A percentile compares a stretch with the other conserved stretches of the same genome.
phyloP scores from a whole-genome alignment of 306 rosid genomes.

The Casuarina equisetifolia region DNA sequence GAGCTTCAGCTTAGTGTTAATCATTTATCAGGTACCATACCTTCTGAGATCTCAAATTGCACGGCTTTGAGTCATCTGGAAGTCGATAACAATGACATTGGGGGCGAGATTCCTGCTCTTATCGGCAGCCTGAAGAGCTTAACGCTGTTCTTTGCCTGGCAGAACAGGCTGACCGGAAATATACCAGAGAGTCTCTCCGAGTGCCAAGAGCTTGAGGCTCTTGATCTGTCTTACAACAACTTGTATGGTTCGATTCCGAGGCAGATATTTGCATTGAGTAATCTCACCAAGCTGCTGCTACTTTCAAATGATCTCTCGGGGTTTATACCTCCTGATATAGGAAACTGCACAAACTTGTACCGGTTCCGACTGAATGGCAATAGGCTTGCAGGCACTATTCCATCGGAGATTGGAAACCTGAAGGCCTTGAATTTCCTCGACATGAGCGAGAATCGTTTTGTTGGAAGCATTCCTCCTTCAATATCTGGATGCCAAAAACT shows the following conservation, averaged over 20 bases:
- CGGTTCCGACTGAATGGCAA: constrained; percentile 67
- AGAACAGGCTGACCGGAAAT: constrained; percentile 65
- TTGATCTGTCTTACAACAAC: constrained; percentile 76
- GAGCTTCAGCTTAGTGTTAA: constrained; percentile 85
- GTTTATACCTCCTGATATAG: constrained; percentile 70
- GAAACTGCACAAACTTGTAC: constrained; percentile 69
- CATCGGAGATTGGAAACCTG: constrained; percentile 71
- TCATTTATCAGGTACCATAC: constrained; percentile 63
- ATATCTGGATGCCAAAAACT: constrained; percentile 64
- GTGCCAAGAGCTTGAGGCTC: constrained; percentile 61
- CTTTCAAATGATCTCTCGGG: constrained; percentile 79
- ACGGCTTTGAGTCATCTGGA: constrained; percentile 59
- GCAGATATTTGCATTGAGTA: constrained; percentile 52
- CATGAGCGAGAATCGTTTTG: constrained; percentile 59
- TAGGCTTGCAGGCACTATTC: constrained; percentile 61
- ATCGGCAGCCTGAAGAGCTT: constrained; percentile 74
- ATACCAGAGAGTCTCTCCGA: constrained; percentile 71
- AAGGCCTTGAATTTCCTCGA: constrained; percentile 63
- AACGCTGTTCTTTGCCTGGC: constrained; percentile 72
- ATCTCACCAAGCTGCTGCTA: constrained; percentile 66
- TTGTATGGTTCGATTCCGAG: constrained; percentile 65
- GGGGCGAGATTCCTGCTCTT: constrained; percentile 61
- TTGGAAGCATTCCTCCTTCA: constrained; percentile 67
- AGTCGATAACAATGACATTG: constrained; percentile 73
- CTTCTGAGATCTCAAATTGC: constrained; percentile 69